Conservation (phyloP, 139 green algal species). For the Chlamydomonas sp. region DNA sequence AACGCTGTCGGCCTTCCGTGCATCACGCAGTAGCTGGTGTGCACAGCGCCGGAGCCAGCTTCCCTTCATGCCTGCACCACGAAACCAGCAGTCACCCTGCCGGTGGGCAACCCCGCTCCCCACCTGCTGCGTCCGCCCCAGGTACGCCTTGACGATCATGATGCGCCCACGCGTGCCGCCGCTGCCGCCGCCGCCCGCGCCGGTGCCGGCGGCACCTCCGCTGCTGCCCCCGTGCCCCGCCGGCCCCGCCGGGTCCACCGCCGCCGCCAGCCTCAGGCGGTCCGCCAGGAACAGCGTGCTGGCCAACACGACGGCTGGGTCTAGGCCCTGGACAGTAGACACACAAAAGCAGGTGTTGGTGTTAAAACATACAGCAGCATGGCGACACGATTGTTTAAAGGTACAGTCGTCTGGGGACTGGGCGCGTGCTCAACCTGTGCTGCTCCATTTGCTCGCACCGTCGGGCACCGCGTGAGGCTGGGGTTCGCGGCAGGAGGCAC, state of each 20-base stretch:
- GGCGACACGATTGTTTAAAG: too few species aligned
- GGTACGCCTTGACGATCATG: constrained; percentile 66
- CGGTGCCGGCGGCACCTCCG: background rate
- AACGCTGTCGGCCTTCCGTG: background rate
- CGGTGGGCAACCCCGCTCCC: background rate
- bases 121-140: constrained; percentile 50
- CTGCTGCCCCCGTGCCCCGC: background rate
- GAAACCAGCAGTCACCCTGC: too few species aligned
- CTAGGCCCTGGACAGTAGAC: constrained; percentile 41
- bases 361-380: too few species aligned
- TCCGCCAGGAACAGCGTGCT: constrained; percentile 61
- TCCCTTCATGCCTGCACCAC: too few species aligned
- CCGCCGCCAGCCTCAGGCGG: constrained; percentile 42
- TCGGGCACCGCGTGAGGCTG: too few species aligned
- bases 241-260: constrained; percentile 16
- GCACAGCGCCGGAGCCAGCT: too few species aligned
- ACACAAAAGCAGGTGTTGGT: too few species aligned
- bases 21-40: too few species aligned
- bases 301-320: constrained; percentile 61
- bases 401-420: too few species aligned
- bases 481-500: too few species aligned
- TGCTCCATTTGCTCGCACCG: too few species aligned
- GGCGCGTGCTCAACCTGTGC: too few species aligned
- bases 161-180: constrained; percentile 32
- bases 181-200: background rate